Conservation (phyloP, 257 asterid species). For the Echium plantagineum region DNA sequence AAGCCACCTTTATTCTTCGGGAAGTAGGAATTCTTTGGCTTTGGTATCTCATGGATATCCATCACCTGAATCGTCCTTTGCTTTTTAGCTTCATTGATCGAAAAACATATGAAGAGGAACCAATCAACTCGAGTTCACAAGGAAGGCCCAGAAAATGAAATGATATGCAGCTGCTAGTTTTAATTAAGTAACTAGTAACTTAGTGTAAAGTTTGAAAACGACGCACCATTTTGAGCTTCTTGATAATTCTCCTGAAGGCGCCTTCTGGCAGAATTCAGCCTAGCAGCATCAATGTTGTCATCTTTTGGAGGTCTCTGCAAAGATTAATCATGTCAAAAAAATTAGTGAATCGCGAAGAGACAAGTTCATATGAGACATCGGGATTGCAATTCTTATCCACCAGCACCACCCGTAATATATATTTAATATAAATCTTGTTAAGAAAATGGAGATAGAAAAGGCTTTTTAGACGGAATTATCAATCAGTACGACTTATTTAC, state of each 20-base stretch:
- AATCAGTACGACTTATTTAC: not conserved
- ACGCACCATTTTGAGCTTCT: slow-evolving; percentile 89
- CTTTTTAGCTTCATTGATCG: slow-evolving; percentile 70
- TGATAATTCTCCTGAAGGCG: slow-evolving; percentile 98
- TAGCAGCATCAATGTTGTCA: slow-evolving; percentile 50
- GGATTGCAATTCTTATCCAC: not conserved
- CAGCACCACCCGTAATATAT: not conserved
- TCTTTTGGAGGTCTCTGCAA: slow-evolving; percentile 70
- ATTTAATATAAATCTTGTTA: not conserved
- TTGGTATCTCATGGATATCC: slow-evolving; percentile 94
- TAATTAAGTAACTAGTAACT: slow-evolving; percentile 6
- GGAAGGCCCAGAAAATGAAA: not conserved
- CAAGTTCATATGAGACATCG: too few relatives aligned
- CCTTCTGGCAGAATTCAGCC: slow-evolving; percentile 69
- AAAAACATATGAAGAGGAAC: slow-evolving; percentile 19
- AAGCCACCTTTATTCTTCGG: slow-evolving; percentile 78
- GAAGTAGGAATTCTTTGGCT: slow-evolving; percentile 71
- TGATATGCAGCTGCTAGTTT: not conserved
- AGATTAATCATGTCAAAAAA: not conserved
- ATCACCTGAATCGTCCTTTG: slow-evolving; percentile 91
- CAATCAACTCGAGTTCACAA: slow-evolving; percentile 11
- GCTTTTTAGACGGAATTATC: not conserved
- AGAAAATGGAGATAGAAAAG: not conserved
- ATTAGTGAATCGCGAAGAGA: too few relatives aligned
- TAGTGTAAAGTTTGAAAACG: slow-evolving; percentile 17